These are phyloP conservation scores for Suillus alpinus DNA, from an alignment of 768 basidiomycete genomes.

Conservation along the genomic window DNA sequence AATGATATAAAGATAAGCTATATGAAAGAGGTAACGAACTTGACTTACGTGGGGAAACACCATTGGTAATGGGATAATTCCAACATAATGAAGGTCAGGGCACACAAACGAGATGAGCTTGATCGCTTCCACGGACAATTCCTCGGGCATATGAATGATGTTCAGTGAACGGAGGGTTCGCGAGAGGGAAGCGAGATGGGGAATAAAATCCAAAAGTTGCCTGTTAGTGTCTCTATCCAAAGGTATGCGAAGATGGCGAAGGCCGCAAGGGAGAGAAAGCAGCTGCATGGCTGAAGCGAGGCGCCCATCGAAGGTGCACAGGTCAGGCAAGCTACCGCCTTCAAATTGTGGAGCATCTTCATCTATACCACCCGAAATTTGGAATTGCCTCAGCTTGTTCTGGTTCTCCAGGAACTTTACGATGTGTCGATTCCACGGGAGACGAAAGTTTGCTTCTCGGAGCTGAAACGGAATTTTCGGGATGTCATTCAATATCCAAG, in stretches of 20 bases:
- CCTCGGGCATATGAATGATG: conserved; percentile 35
- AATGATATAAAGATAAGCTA: conserved; percentile 10
- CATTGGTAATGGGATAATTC: conserved; percentile 35
- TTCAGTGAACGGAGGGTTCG: conserved; percentile 36
- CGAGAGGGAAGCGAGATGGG: conserved; percentile 26
- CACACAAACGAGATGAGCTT: conserved; percentile 32
- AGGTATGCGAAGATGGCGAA: conserved; percentile 45
- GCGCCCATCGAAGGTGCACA: conserved; percentile 46
- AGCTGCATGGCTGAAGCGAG: conserved; percentile 42
- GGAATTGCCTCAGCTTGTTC: conserved; percentile 38
- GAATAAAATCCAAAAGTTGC: conserved; percentile 30
- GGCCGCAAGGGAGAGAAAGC: conserved; percentile 29
- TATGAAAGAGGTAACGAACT: conserved; percentile 7
- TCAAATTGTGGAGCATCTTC: conserved; percentile 24
- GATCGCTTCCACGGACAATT: conserved; percentile 26
- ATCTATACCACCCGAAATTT: conserved; percentile 26
- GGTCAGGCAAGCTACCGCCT: conserved; percentile 36
- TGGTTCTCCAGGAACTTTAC: conserved; percentile 51
- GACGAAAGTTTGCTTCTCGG: conserved; percentile 44
- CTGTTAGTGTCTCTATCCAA: conserved; percentile 37
- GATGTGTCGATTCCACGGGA: conserved; percentile 46
- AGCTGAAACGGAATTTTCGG: conserved; percentile 44
- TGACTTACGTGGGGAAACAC: conserved; percentile 33
- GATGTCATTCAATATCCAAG: conserved; percentile 46
- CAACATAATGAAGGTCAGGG: conserved; percentile 36